These are phyloP conservation scores for Diplodia corticola DNA, from an alignment of 2,329 filamentous ascomycete genomes.

Conservation along the genomic window DNA sequence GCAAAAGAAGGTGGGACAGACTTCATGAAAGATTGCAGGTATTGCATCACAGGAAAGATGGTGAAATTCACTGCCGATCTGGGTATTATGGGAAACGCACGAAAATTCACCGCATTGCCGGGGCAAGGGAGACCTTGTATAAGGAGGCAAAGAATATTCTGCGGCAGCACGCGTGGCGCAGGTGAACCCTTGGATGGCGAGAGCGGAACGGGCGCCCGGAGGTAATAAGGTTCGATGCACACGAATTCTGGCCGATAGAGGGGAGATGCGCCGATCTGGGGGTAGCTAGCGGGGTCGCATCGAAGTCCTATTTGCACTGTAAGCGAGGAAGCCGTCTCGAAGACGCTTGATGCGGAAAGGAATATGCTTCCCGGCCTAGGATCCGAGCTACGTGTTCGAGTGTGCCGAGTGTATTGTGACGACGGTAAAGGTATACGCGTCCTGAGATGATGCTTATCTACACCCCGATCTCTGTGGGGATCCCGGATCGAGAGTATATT, in stretches of 20 bases:
- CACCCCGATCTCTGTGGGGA: not conserved
- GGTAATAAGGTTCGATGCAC: not conserved
- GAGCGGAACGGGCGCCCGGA: not conserved
- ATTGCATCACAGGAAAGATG: not conserved
- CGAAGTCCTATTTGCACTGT: slow-evolving; percentile 2
- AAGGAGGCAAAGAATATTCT: not conserved
- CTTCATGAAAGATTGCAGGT: not conserved
- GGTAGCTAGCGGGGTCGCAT: not conserved
- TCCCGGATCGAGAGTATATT: not conserved
- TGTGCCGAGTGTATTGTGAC: not conserved
- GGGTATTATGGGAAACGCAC: not conserved
- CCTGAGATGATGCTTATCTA: not conserved
- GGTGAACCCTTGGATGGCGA: not conserved
- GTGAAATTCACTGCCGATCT: not conserved
- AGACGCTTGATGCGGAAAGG: not conserved
- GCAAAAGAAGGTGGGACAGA: not conserved
- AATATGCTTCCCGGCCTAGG: not conserved
- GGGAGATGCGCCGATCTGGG: not conserved
- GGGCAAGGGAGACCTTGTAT: not conserved
- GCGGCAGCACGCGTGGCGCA: not conserved
- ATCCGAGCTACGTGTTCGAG: not conserved
- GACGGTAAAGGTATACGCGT: not conserved
- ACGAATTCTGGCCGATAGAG: not conserved
- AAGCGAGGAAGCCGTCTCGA: not conserved
- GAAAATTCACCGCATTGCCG: no score